These are phyloP conservation scores for Mycena latifolia DNA, from an alignment of 768 basidiomycete species.

Conservation along the genomic window DNA sequence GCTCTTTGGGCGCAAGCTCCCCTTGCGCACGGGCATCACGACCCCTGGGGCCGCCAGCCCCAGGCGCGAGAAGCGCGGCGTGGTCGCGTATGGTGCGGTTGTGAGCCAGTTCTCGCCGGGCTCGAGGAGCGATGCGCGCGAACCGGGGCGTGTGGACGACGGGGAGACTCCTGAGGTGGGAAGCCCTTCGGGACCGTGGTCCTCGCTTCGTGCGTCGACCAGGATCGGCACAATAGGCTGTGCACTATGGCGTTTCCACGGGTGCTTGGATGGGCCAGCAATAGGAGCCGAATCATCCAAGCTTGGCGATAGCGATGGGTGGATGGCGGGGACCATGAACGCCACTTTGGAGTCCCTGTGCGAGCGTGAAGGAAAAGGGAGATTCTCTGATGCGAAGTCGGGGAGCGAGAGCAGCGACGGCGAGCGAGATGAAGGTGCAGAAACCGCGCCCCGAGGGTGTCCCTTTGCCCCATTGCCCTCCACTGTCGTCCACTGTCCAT, in stretches of 20 bases:
- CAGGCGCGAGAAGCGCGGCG: slow-evolving; percentile 11
- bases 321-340: not conserved
- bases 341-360: not conserved
- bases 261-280: not conserved
- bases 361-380: not conserved
- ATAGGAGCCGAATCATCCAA: not conserved
- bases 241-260: not conserved
- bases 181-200: not conserved
- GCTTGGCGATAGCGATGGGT: not conserved
- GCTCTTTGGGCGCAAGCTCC: not conserved
- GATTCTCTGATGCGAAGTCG: not conserved
- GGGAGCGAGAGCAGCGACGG: slow-evolving; percentile 6
- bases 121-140: not conserved
- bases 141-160: not conserved
- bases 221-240: not conserved
- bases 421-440: slow-evolving; percentile 5
- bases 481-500: not conserved
- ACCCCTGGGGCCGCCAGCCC: slow-evolving; percentile 7
- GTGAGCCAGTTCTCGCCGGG: slow-evolving; percentile 11
- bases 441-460: not conserved
- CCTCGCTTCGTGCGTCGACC: not conserved
- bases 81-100: slow-evolving; percentile 2
- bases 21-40: slow-evolving; percentile 15
- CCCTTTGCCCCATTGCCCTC: not conserved
- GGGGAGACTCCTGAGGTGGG: not conserved